Base-by-base conservation (phyloP, 2,329 filamentous ascomycete genomes). In the Corniculantispora saksenae region DNA sequence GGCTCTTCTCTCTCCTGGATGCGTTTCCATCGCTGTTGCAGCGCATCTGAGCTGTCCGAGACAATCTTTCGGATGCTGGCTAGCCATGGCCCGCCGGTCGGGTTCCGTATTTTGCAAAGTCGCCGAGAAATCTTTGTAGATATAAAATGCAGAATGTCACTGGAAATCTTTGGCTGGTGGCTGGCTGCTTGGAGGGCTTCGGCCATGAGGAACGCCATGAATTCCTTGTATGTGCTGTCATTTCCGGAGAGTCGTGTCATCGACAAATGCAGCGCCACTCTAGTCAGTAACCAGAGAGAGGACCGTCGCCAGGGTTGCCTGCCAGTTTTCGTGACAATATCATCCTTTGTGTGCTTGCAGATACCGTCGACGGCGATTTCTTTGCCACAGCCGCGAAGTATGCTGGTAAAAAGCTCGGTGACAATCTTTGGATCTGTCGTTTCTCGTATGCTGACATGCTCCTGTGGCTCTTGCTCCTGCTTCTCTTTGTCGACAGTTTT, bases 241-340 rank as follows among this genome's bases (percentile, higher is more conserved):
- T 50, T 15, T 50, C 47, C 47, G 1, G 47, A 50, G 21, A 50
- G 23, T 13, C 47, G 47, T 23, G 27, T 27, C 21, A 50, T 25
- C 23, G 47, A 50, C 47, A 50, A 27, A 27, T 50, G 47, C 10
- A 50, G 47, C 23, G 47, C 47, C 1, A 86, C 83, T 3, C 84
- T 80, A 3, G 87, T 55, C 0, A 86, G 71, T 0, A 88, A 72
- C 84, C 84, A 88, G 0, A 82, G 67, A 0, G 84, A 74, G 17
- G 83, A 86, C 48, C 80, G 72, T 29, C 81, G 29, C 54, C 54
- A 57, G 9, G 38, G 35, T 4, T 9, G 15, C n/a, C 32, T 57
- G 13, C 38, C 23, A 12, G 19, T 9, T 21, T 57, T 40, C 5
- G 32, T 38, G n/a, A 40, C n/a, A 6, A 57, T 23, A 40, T 57